Conservation (phyloP, 1,139 yeast genomes). For the Sugiyamaella paludigena region DNA sequence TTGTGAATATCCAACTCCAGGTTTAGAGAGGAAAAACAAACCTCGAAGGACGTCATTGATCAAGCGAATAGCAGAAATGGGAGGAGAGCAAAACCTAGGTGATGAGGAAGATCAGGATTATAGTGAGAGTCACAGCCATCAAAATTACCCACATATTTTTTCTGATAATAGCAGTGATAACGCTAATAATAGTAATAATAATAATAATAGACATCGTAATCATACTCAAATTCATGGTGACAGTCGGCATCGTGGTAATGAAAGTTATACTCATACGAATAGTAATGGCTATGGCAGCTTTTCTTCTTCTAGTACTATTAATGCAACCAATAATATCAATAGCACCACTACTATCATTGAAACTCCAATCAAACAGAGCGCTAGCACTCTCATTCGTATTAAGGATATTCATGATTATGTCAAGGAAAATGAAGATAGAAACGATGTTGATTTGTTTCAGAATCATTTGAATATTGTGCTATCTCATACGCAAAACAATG, state of each 20-base stretch:
- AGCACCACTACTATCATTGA: no score
- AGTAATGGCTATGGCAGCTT: no score
- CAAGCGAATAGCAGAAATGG: not conserved
- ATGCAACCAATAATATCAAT: no score
- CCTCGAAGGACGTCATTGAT: slow-evolving; percentile 20
- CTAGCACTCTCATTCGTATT: slow-evolving; percentile 1
- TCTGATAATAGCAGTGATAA: not conserved
- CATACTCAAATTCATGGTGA: no score
- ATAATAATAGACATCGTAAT: no score
- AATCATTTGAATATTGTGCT: not conserved
- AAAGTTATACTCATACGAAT: no score
- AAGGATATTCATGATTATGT: slow-evolving; percentile 7
- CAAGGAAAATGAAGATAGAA: slow-evolving; percentile 4
- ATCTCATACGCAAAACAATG: not conserved
- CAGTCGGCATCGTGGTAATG: no score
- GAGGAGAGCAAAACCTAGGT: no score
- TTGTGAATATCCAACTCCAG: slow-evolving; percentile 56
- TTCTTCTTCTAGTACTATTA: no score
- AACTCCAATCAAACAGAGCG: not conserved
- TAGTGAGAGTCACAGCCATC: no score
- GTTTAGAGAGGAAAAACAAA: slow-evolving; percentile 46
- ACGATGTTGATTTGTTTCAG: not conserved
- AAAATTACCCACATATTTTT: not conserved
- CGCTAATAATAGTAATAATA: not conserved
- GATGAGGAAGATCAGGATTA: no score